Evolutionary conservation across 2,329 filamentous ascomycete species (phyloP).

Genomic region (Helotiales sp.): DNA sequence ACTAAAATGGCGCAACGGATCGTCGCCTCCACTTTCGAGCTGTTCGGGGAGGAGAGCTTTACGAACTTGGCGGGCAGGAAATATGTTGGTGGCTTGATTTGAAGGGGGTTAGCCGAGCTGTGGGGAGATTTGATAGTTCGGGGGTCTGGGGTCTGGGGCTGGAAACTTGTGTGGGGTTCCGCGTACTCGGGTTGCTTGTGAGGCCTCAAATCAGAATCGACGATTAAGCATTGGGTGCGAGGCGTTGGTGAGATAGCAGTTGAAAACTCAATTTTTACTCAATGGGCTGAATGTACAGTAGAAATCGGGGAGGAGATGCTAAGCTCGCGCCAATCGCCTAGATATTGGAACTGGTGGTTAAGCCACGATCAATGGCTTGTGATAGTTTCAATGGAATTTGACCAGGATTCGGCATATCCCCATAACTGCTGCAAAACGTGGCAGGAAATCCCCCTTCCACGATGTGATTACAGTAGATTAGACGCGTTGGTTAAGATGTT

Average conservation of each 20-base stretch:
- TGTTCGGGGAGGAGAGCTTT: constrained; percentile 7
- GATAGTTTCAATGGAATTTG: not conserved
- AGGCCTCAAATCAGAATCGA: not conserved
- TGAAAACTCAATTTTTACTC: not conserved
- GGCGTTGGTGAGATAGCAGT: not conserved
- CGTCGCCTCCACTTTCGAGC: not conserved
- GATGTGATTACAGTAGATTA: too few species aligned
- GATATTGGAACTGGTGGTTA: not conserved
- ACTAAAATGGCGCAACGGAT: not conserved
- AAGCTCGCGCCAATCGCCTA: not conserved
- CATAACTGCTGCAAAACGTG: not conserved
- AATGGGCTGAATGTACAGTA: not conserved
- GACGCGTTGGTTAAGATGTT: too few species aligned
- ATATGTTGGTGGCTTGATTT: not conserved
- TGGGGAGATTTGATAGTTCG: not conserved
- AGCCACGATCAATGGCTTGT: not conserved
- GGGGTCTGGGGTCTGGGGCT: not conserved
- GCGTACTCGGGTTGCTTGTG: not conserved
- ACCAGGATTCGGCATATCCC: not conserved
- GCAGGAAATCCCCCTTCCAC: not conserved
- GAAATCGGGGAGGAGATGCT: constrained; percentile 5
- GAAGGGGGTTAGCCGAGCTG: constrained; percentile 6
- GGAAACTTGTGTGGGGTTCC: not conserved
- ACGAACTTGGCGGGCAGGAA: not conserved
- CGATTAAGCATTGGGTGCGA: not conserved